Evolutionary conservation across 768 basidiomycete species (phyloP).

Genomic region (Rhodocollybia butyracea): DNA sequence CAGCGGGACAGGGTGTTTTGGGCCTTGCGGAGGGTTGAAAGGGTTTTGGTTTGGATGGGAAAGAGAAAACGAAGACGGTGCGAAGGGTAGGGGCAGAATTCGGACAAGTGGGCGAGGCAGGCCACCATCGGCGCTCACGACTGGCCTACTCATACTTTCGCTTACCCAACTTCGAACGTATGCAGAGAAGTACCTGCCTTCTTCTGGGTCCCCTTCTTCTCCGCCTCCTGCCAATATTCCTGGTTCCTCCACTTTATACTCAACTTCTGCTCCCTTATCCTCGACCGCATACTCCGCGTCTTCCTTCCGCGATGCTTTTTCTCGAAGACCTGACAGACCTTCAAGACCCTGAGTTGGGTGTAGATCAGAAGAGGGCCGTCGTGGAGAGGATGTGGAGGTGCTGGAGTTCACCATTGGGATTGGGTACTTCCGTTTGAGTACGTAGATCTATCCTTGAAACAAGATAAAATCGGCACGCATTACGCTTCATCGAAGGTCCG

Average conservation of each 20-base stretch:
- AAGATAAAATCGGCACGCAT: too few relatives aligned
- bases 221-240: neutral
- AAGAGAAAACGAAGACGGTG: constrained; percentile 35
- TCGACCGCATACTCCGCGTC: constrained; percentile 27
- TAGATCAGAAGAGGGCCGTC: constrained; percentile 72
- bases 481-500: too few relatives aligned
- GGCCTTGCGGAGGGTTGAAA: constrained; percentile 52
- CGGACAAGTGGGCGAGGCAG: constrained; percentile 11
- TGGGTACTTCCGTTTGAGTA: too few relatives aligned
- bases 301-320: constrained; percentile 70
- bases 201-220: constrained; percentile 17
- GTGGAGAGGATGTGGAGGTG: constrained; percentile 87
- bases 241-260: neutral
- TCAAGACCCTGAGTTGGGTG: constrained; percentile 67
- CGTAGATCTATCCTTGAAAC: too few relatives aligned
- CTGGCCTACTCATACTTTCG: constrained; percentile 72
- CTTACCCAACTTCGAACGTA: constrained; percentile 64
- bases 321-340: constrained; percentile 82
- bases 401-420: constrained; percentile 73
- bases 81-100: constrained; percentile 38
- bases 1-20: constrained; percentile 60
- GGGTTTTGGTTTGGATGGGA: neutral
- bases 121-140: constrained; percentile 52
- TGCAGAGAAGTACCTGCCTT: constrained; percentile 54
- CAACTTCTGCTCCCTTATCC: neutral